A percentile compares a stretch with the other conserved stretches of the same genome.
Evolutionary conservation across 2,329 filamentous ascomycete genomes (phyloP).

Genomic region (Colletotrichum liriopes): DNA sequence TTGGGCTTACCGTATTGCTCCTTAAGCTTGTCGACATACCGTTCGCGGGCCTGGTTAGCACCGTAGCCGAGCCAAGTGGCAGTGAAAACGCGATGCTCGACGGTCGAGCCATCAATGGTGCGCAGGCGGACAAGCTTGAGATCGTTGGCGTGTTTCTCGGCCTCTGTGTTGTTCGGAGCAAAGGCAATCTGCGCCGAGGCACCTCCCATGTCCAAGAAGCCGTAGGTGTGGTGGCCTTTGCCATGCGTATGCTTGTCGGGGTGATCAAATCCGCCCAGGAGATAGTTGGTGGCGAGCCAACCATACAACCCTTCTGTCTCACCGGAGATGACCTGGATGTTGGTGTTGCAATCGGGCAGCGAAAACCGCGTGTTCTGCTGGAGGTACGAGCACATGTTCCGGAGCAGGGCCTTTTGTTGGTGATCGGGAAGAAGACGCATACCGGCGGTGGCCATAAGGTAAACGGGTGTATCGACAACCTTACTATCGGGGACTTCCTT

Average conservation of each 20-base stretch:
- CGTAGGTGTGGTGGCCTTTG: slow-evolving; percentile 93
- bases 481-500: slow-evolving; percentile 83
- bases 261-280: slow-evolving; percentile 90
- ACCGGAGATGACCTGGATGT: slow-evolving; percentile 95
- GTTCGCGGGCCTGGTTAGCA: slow-evolving; percentile 90
- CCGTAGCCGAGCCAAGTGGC: slow-evolving; percentile 98
- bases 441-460: slow-evolving; percentile 94
- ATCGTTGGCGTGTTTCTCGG: slow-evolving; percentile 90
- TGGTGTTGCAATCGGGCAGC: slow-evolving; percentile 89
- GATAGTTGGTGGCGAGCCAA: slow-evolving; percentile 97
- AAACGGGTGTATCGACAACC: slow-evolving; percentile 89
- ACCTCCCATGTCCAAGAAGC: slow-evolving; percentile 98
- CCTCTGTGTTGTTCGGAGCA: slow-evolving; percentile 92
- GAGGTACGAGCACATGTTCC: slow-evolving; percentile 87
- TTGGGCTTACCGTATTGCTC: slow-evolving; percentile 74
- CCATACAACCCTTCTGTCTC: slow-evolving; percentile 97
- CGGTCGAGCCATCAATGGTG: slow-evolving; percentile 81
- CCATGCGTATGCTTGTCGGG: slow-evolving; percentile 84
- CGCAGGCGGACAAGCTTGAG: slow-evolving; percentile 89
- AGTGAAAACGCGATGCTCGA: slow-evolving; percentile 93
- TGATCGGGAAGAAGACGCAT: slow-evolving; percentile 86
- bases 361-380: slow-evolving; percentile 83
- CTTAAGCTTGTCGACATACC: slow-evolving; percentile 85
- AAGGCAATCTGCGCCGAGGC: slow-evolving; percentile 99
- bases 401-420: slow-evolving; percentile 81